A percentile compares a stretch with the other conserved stretches of the same genome.
Conservation (phyloP, 2,329 filamentous ascomycete genomes). For the Cordyceps javanica region DNA sequence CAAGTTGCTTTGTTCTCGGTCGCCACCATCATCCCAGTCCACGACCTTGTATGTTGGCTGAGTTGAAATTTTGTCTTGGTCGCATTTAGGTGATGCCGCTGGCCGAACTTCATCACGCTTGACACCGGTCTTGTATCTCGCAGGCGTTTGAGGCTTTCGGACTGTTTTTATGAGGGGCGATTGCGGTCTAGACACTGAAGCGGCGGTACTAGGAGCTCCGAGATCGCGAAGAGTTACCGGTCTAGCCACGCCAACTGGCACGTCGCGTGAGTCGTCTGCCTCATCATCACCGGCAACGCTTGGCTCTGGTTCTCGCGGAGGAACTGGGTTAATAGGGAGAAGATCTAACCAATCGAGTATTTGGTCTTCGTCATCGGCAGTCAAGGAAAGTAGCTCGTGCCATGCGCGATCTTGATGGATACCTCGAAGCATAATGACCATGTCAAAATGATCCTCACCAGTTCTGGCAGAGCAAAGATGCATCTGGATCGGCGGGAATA, state of each 20-base stretch:
- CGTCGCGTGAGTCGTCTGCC: not conserved
- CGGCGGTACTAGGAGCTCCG: slow-evolving; percentile 1
- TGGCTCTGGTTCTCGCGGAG: slow-evolving; percentile 35
- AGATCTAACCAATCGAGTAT: slow-evolving; percentile 83
- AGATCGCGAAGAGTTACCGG: not conserved
- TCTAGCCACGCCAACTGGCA: slow-evolving; percentile 9
- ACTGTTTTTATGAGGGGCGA: slow-evolving; percentile 18
- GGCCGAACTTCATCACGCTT: not conserved
- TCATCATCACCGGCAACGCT: slow-evolving; percentile 24
- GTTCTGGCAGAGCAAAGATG: slow-evolving; percentile 71
- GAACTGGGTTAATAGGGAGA: slow-evolving; percentile 49
- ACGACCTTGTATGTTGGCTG: slow-evolving; percentile 25
- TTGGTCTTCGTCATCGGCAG: slow-evolving; percentile 68
- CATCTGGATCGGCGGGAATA: slow-evolving; percentile 82
- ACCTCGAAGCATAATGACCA: slow-evolving; percentile 84
- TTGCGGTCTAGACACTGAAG: not conserved
- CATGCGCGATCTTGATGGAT: slow-evolving; percentile 60
- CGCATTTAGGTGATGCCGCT: slow-evolving; percentile 16
- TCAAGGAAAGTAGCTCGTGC: slow-evolving; percentile 78
- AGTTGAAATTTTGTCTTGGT: slow-evolving; percentile 32
- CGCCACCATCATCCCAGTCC: slow-evolving; percentile 19
- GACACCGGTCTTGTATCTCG: slow-evolving; percentile 20
- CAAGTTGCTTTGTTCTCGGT: slow-evolving; percentile 31
- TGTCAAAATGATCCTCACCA: slow-evolving; percentile 62
- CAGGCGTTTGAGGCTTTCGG: slow-evolving; percentile 29